Evolutionary conservation across 345 rosid genomes (phyloP).

Genomic region (Murraya koenigii): DNA sequence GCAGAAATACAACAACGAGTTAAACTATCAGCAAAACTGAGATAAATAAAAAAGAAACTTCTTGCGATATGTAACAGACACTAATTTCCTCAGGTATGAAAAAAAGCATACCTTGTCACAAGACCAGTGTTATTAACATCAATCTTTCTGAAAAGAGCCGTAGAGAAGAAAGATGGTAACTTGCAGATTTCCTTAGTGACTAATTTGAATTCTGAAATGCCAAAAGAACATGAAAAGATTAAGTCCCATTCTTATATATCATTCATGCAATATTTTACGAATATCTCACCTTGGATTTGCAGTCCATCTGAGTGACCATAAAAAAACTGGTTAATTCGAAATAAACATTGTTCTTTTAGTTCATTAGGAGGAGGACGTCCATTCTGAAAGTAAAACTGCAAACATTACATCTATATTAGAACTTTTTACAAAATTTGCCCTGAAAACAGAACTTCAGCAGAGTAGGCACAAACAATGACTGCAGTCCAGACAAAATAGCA

Average conservation of each 20-base stretch:
- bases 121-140: slow-evolving; percentile 59
- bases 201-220: slow-evolving; percentile 52
- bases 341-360: slow-evolving; percentile 66
- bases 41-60: background rate
- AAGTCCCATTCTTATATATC: slow-evolving; percentile 7
- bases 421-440: background rate
- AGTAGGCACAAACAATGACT: background rate
- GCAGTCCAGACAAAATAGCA: slow-evolving; percentile 1
- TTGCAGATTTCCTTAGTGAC: slow-evolving; percentile 89
- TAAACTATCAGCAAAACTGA: background rate
- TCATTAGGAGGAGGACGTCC: slow-evolving; percentile 87
- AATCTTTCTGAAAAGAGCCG: slow-evolving; percentile 68
- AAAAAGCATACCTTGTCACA: slow-evolving; percentile 62
- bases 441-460: background rate
- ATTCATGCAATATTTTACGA: background rate
- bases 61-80: background rate
- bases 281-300: slow-evolving; percentile 59
- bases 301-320: slow-evolving; percentile 70
- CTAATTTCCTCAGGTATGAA: background rate
- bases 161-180: slow-evolving; percentile 83
- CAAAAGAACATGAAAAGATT: slow-evolving; percentile 4
- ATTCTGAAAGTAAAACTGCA: slow-evolving; percentile 93
- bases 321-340: slow-evolving; percentile 69
- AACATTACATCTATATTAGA: slow-evolving; percentile 24
- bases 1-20: background rate